Conservation (phyloP, 1,284 basidiomycete genomes). For the Phellopilus nigrolimitatus region DNA sequence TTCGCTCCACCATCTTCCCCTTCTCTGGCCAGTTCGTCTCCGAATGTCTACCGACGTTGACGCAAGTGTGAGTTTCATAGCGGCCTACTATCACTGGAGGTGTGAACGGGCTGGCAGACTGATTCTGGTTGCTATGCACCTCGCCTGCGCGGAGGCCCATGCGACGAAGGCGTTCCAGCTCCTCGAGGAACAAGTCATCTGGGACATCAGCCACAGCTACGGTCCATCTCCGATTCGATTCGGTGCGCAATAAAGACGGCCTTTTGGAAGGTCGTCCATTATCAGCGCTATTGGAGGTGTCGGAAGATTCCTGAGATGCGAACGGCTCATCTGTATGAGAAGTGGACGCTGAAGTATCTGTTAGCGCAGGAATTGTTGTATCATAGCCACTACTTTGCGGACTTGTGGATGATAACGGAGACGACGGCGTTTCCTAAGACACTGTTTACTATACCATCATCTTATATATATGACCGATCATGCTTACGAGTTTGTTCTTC, state of each 20-base stretch:
- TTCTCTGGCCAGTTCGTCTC: neutral
- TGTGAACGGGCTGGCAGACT: slow-evolving; percentile 19
- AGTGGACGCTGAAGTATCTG: slow-evolving; percentile 12
- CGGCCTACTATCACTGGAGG: slow-evolving; percentile 24
- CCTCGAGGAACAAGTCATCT: slow-evolving; percentile 34
- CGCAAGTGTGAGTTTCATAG: slow-evolving; percentile 23
- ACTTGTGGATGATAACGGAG: neutral
- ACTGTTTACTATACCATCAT: neutral
- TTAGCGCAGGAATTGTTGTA: slow-evolving; percentile 3
- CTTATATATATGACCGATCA: neutral
- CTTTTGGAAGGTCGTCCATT: neutral
- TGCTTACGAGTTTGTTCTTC: slow-evolving; percentile 5
- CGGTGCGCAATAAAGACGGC: slow-evolving; percentile 18
- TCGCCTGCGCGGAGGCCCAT: slow-evolving; percentile 25
- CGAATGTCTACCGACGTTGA: slow-evolving; percentile 13
- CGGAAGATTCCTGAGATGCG: slow-evolving; percentile 1
- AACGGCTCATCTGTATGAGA: slow-evolving; percentile 6
- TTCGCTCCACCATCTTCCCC: slow-evolving; percentile 13
- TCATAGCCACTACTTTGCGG: slow-evolving; percentile 1
- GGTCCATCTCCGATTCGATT: slow-evolving; percentile 31
- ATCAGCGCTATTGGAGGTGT: neutral
- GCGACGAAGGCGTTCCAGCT: slow-evolving; percentile 33
- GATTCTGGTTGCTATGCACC: slow-evolving; percentile 20
- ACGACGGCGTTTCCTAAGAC: neutral
- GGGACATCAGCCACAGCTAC: slow-evolving; percentile 35